A percentile compares a stretch with the other conserved stretches of the same genome.
phyloP scores from a whole-genome alignment of 1,284 basidiomycete genomes.

The Malassezia brasiliensis region DNA sequence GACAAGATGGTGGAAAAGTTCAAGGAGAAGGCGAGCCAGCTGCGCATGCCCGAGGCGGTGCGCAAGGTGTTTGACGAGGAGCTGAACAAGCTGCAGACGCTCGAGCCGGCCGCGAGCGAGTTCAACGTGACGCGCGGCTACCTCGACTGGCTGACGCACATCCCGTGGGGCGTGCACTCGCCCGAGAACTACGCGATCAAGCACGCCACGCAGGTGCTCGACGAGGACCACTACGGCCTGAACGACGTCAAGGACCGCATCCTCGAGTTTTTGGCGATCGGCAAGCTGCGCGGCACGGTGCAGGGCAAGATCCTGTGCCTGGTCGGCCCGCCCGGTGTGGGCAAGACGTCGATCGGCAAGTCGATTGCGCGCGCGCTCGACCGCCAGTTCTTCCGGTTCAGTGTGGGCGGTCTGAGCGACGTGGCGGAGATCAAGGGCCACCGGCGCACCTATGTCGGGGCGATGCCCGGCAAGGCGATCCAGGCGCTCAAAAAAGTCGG shows the following conservation, averaged over 20 bases:
- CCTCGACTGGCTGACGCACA: slow-evolving; percentile 57
- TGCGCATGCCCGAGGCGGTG: slow-evolving; percentile 88
- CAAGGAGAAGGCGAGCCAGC: slow-evolving; percentile 69
- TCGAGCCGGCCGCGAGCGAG: slow-evolving; percentile 82
- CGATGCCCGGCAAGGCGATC: slow-evolving; percentile 89
- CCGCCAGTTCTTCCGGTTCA: slow-evolving; percentile 87
- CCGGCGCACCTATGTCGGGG: slow-evolving; percentile 83
- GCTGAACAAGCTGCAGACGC: slow-evolving; percentile 75
- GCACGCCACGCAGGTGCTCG: slow-evolving; percentile 73
- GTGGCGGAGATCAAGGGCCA: slow-evolving; percentile 99
- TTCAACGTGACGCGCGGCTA: slow-evolving; percentile 61
- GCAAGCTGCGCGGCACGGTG: slow-evolving; percentile 90
- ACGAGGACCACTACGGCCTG: slow-evolving; percentile 93
- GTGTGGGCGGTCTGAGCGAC: slow-evolving; percentile 89
- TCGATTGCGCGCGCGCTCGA: slow-evolving; percentile 79
- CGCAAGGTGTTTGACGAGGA: slow-evolving; percentile 96
- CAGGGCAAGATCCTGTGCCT: slow-evolving; percentile 96
- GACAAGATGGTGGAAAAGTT: slow-evolving; percentile 96
- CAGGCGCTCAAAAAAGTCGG: slow-evolving; percentile 93
- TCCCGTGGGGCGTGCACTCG: slow-evolving; percentile 94
- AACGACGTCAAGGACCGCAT: slow-evolving; percentile 92
- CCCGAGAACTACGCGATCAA: slow-evolving; percentile 83
- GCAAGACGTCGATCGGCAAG: slow-evolving; percentile 78
- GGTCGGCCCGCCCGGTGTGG: slow-evolving; percentile 91
- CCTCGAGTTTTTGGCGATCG: slow-evolving; percentile 93